These are phyloP conservation scores for Nicotiana knightiana DNA, from an alignment of 257 asterid species.

Conservation along the genomic window DNA sequence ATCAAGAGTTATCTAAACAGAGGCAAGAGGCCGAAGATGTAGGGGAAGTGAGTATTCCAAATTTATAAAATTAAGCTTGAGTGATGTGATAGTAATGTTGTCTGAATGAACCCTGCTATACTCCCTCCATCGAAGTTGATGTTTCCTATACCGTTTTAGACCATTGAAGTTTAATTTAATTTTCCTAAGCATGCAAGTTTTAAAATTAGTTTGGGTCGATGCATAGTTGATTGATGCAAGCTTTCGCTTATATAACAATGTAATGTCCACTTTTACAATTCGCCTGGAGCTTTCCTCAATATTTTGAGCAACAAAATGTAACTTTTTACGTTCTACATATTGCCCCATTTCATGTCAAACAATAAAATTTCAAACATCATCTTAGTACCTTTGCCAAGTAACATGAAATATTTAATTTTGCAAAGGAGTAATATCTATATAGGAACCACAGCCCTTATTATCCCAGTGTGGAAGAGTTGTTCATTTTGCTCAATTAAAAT, in stretches of 20 bases:
- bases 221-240: neutral
- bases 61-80: neutral
- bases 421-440: neutral
- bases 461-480: neutral
- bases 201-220: neutral
- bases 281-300: neutral
- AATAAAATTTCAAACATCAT: neutral
- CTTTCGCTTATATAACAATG: neutral
- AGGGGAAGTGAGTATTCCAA: slow-evolving; percentile 61
- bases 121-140: neutral
- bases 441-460: neutral
- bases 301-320: too few species aligned
- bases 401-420: neutral
- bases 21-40: slow-evolving; percentile 81
- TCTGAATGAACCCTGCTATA: neutral
- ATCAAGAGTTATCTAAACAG: slow-evolving; percentile 63
- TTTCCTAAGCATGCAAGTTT: neutral
- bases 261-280: neutral
- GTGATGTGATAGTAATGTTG: neutral
- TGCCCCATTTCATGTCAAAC: too few species aligned
- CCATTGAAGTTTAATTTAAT: neutral
- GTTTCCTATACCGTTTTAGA: neutral
- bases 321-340: too few species aligned
- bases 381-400: neutral
- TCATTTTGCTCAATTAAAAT: neutral